Percentiles rank a stretch among this genome's conserved stretches.
These are phyloP conservation scores for Trametes sp. DNA, from an alignment of 1,284 basidiomycete species.

Conservation along the genomic window DNA sequence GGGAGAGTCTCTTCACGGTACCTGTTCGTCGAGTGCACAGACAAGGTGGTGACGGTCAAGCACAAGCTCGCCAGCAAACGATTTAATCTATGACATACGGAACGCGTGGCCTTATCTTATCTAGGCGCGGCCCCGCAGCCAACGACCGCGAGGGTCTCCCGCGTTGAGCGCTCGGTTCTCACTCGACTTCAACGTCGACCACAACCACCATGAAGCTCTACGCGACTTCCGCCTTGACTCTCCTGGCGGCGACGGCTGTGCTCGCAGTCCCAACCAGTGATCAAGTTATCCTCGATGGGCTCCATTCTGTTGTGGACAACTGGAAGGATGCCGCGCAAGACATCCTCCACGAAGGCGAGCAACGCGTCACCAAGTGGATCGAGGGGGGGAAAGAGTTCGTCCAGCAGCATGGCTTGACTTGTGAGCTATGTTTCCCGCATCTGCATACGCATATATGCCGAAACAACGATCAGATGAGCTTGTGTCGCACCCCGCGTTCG, in stretches of 20 bases:
- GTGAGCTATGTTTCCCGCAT: conserved; percentile 11
- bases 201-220: conserved; percentile 28
- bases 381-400: conserved; percentile 28
- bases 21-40: too few relatives aligned
- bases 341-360: conserved; percentile 20
- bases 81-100: too few relatives aligned
- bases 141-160: background rate
- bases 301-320: conserved; percentile 18
- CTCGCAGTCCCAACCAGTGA: conserved; percentile 30
- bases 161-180: background rate
- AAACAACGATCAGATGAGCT: conserved; percentile 29
- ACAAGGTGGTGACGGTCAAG: too few relatives aligned
- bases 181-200: conserved; percentile 15
- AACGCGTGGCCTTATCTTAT: background rate
- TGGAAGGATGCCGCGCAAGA: conserved; percentile 27
- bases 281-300: conserved; percentile 26
- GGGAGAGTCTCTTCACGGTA: too few relatives aligned
- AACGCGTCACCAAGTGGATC: conserved; percentile 27
- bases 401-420: conserved; percentile 29
- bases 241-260: conserved; percentile 23
- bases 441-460: background rate
- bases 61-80: too few relatives aligned
- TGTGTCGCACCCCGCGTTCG: conserved; percentile 35
- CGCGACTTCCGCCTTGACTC: conserved; percentile 22
- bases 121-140: background rate